phyloP scores from a whole-genome alignment of 2,329 filamentous ascomycete genomes.

The Paramyrothecium sp. region DNA sequence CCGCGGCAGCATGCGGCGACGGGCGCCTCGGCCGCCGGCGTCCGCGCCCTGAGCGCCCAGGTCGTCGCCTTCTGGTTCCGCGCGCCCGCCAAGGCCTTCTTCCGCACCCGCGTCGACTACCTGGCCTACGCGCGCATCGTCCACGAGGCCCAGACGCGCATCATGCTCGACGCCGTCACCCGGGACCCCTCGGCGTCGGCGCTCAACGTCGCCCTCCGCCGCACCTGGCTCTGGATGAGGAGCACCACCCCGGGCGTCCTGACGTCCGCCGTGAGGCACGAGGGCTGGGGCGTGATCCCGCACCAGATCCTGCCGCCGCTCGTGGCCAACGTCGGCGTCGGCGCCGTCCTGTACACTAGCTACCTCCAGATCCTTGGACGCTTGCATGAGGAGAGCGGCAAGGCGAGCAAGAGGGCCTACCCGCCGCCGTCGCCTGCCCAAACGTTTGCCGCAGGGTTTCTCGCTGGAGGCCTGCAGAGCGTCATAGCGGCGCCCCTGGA shows the following conservation, averaged over 20 bases:
- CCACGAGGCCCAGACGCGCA: constrained; percentile 43
- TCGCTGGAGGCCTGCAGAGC: constrained; percentile 69
- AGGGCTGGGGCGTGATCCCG: constrained; percentile 73
- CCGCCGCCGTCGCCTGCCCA: constrained; percentile 63
- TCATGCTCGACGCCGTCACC: constrained; percentile 33
- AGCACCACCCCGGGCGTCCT: constrained; percentile 70
- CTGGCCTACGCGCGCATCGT: constrained; percentile 56
- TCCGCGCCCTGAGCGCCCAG: constrained; percentile 80
- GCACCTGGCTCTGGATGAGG: constrained; percentile 50
- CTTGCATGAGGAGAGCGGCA: constrained; percentile 63
- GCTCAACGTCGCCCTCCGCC: constrained; percentile 30
- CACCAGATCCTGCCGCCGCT: constrained; percentile 76
- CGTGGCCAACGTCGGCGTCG: constrained; percentile 71
- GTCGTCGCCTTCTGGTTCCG: constrained; percentile 89
- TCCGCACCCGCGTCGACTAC: constrained; percentile 86
- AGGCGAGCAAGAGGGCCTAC: constrained; percentile 60
- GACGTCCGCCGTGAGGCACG: constrained; percentile 62
- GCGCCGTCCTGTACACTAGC: constrained; percentile 71
- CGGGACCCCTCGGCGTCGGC: constrained; percentile 31
- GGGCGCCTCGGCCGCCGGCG: constrained; percentile 81
- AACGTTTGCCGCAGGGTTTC: constrained; percentile 68
- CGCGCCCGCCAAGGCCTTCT: constrained; percentile 89
- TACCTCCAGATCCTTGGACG: constrained; percentile 69
- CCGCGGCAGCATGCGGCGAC: constrained; percentile 56
- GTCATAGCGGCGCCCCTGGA: constrained; percentile 73